phyloP scores from a whole-genome alignment of 768 basidiomycete species.

The Melanogaster broomeanus region DNA sequence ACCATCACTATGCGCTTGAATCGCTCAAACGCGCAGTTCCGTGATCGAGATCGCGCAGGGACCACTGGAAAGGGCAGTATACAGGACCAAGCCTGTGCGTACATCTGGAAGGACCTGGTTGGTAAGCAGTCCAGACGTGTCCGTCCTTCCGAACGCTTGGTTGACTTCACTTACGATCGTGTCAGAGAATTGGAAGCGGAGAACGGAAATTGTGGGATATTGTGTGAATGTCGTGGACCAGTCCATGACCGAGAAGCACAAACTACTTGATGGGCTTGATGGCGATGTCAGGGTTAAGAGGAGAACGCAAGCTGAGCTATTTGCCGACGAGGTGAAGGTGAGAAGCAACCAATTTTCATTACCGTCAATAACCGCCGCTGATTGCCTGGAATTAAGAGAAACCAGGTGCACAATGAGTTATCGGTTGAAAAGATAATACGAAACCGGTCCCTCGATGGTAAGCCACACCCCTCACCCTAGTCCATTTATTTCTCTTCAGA shows the following conservation, averaged over 20 bases:
- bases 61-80: constrained; percentile 47
- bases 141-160: constrained; percentile 13
- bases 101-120: constrained; percentile 77
- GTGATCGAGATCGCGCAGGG: constrained; percentile 66
- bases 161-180: constrained; percentile 21
- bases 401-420: constrained; percentile 75
- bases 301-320: constrained; percentile 56
- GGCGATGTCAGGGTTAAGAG: constrained; percentile 49
- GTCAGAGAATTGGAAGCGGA: constrained; percentile 68
- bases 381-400: constrained; percentile 47
- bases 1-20: constrained; percentile 79
- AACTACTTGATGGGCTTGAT: constrained; percentile 41
- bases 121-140: constrained; percentile 47
- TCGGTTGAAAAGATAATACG: constrained; percentile 72
- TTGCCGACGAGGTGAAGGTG: constrained; percentile 74
- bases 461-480: constrained; percentile 26
- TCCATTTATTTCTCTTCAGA: constrained; percentile 9
- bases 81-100: constrained; percentile 74
- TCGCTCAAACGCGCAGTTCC: constrained; percentile 71
- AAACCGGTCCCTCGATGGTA: constrained; percentile 70
- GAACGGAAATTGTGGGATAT: constrained; percentile 73
- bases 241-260: constrained; percentile 57
- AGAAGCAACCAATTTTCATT: constrained; percentile 30
- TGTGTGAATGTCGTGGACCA: constrained; percentile 72
- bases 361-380: constrained; percentile 30